Conservation (phyloP, 352 stramenopile species). For the Pythium biforme region DNA sequence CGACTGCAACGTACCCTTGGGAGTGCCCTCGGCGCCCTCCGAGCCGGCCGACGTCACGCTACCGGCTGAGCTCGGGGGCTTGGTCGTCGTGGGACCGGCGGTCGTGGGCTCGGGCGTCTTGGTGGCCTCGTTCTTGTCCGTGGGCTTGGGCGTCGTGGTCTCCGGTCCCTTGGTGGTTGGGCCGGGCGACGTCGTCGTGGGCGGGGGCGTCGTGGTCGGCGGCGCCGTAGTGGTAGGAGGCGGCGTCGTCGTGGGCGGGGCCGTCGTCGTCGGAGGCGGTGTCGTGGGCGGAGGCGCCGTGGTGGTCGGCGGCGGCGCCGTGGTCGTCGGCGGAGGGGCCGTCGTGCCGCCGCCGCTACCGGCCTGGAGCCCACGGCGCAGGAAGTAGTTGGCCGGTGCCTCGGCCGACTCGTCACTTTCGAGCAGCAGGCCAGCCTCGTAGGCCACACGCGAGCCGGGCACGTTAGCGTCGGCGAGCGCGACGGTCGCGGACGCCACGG, state of each 20-base stretch:
- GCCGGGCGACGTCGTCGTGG: background rate
- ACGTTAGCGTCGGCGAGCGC: background rate
- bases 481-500: constrained; percentile 13
- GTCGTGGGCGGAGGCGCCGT: constrained; percentile 21
- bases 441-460: background rate
- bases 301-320: constrained; percentile 26
- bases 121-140: constrained; percentile 1
- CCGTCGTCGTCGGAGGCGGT: constrained; percentile 26
- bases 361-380: constrained; percentile 13
- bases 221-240: constrained; percentile 23
- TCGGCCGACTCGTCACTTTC: constrained; percentile 1
- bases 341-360: constrained; percentile 1
- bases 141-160: constrained; percentile 8
- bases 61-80: background rate
- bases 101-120: constrained; percentile 2
- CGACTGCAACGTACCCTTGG: constrained; percentile 9
- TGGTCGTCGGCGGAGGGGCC: constrained; percentile 21
- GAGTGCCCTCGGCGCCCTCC: background rate
- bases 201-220: constrained; percentile 22
- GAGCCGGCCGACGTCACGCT: constrained; percentile 13
- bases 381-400: background rate
- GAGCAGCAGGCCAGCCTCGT: constrained; percentile 12
- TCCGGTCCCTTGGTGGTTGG: background rate
- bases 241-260: constrained; percentile 28
- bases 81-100: background rate